Evolutionary conservation across 148 eudicot genomes (phyloP).

Genomic region (Mesembryanthemum crystallinum): DNA sequence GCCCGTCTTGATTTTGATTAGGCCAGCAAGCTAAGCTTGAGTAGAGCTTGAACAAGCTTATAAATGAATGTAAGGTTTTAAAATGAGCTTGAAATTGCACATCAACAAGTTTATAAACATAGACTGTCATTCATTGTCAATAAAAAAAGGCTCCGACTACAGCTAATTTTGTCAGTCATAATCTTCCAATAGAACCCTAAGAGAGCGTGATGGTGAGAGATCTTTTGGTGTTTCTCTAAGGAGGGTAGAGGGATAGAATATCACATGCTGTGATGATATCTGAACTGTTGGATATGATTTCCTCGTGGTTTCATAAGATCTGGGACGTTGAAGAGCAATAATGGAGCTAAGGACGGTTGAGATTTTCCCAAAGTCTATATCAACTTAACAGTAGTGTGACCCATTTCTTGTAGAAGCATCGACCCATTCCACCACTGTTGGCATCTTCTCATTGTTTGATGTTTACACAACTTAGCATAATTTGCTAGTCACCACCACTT

Average conservation of each 20-base stretch:
- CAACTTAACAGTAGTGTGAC: conserved; percentile 21
- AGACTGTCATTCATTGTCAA: too few species aligned
- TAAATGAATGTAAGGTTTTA: too few species aligned
- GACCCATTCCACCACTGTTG: conserved; percentile 6
- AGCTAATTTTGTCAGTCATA: too few species aligned
- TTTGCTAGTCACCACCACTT: neutral
- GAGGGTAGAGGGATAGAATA: conserved; percentile 16
- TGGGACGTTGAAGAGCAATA: conserved; percentile 11
- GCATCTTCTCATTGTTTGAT: neutral
- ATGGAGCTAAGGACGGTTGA: conserved; percentile 8
- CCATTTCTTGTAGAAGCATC: neutral
- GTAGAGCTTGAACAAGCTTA: too few species aligned
- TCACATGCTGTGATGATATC: conserved; percentile 14
- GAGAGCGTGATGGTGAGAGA: neutral
- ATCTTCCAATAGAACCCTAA: too few species aligned
- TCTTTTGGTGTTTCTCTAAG: neutral
- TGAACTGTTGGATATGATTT: conserved; percentile 21
- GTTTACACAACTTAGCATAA: neutral
- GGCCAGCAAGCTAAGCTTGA: too few species aligned
- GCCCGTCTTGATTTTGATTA: too few species aligned
- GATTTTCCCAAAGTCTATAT: neutral
- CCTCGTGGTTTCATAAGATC: conserved; percentile 6
- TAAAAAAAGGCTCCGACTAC: too few species aligned
- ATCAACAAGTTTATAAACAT: too few species aligned
- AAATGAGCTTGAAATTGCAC: too few species aligned